Conservation (phyloP, 2,329 filamentous ascomycete genomes). For the Curvularia verruculosa region DNA sequence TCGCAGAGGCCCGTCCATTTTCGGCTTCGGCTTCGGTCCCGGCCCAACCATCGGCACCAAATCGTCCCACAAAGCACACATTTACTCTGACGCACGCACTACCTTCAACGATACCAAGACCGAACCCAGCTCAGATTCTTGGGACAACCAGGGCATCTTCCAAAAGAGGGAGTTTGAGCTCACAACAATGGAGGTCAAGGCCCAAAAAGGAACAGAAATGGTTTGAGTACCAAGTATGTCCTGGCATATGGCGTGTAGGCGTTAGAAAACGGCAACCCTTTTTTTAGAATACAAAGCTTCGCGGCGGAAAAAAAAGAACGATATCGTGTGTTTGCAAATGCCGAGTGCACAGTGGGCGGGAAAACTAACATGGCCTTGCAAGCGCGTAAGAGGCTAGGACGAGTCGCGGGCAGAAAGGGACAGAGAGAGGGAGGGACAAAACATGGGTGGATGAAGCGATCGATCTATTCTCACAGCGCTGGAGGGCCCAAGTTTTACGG, state of each 20-base stretch:
- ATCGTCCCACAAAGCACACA: conserved; percentile 26
- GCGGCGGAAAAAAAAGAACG: conserved; percentile 1
- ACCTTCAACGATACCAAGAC: conserved; percentile 22
- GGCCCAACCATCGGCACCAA: conserved; percentile 17
- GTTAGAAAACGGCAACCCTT: not conserved
- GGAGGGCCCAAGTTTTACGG: not conserved
- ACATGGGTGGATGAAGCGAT: not conserved
- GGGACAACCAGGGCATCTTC: conserved; percentile 35
- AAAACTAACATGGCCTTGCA: not conserved
- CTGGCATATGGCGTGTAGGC: not conserved
- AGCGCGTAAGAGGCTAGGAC: not conserved
- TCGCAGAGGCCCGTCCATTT: conserved; percentile 8
- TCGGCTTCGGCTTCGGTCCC: conserved; percentile 15
- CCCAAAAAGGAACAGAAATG: conserved; percentile 9
- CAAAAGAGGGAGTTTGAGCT: conserved; percentile 35
- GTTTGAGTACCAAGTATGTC: conserved; percentile 1
- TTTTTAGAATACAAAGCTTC: conserved; percentile 11
- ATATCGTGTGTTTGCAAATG: not conserved
- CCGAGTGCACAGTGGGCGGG: not conserved
- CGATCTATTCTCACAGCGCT: not conserved
- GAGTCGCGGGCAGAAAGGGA: not conserved
- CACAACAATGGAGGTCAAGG: conserved; percentile 25
- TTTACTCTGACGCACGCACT: conserved; percentile 29
- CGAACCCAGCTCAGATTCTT: conserved; percentile 24
- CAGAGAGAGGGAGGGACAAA: not conserved